Evolutionary conservation across 2,329 filamentous ascomycete species (phyloP).

Genomic region (Penicillium griseofulvum): DNA sequence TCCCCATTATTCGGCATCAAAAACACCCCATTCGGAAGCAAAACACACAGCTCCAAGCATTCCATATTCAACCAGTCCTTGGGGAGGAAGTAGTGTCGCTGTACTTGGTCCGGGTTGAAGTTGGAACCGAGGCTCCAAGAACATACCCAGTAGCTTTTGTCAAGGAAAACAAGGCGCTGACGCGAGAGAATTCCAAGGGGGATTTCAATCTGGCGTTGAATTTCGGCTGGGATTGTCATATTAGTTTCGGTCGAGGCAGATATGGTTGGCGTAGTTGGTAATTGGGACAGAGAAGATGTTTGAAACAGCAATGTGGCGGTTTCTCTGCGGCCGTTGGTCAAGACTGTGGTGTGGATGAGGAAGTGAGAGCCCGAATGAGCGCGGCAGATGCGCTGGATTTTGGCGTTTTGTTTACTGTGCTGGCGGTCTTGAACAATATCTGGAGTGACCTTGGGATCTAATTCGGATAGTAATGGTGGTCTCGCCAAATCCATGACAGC

Average conservation of each 20-base stretch:
- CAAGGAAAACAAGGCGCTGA: not conserved
- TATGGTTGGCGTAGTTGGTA: not conserved
- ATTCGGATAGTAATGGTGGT: not conserved
- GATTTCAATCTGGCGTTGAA: not conserved
- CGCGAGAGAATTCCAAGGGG: not conserved
- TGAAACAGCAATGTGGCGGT: not conserved
- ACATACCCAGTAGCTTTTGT: conserved; percentile 14
- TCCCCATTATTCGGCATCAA: not conserved
- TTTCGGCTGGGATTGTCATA: not conserved
- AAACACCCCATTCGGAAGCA: not conserved
- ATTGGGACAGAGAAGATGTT: not conserved
- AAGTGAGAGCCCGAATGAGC: not conserved
- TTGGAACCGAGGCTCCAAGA: conserved; percentile 32
- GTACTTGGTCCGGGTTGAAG: not conserved
- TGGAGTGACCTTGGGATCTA: too few species aligned
- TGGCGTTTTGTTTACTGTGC: not conserved
- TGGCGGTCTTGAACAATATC: too few species aligned
- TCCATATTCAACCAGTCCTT: not conserved
- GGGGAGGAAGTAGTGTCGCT: not conserved
- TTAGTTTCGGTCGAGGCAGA: not conserved
- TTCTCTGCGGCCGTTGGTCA: not conserved
- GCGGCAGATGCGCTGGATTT: not conserved
- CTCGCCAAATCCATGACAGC: not conserved
- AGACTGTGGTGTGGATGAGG: not conserved
- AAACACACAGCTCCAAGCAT: not conserved